Evolutionary conservation across 768 basidiomycete genomes (phyloP), one percentile per base, ranked within the genome.

Genomic region (Mycena capillaripes): DNA sequence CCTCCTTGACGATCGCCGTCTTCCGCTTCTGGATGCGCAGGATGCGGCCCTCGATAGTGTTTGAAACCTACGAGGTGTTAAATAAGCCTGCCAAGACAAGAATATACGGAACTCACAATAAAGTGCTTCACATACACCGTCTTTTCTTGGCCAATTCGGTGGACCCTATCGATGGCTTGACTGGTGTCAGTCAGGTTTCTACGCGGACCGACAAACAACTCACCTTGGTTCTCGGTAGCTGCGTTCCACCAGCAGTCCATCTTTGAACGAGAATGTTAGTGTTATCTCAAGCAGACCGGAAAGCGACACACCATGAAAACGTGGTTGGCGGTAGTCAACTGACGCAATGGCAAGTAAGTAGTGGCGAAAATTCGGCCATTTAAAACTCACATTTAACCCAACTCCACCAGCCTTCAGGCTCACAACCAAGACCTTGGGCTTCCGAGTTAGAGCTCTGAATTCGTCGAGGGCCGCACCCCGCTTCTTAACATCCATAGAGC

Each of bases 241-340:
- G 93, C 89, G 79, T 95, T 96, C 95, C 95, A 96, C 95, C 95
- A 95, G 75, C 94, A 96, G 77, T 95, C 95, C 94, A 96, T 96
- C 94, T 95, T 67, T 12, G 50, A 55, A 46, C 38, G 66, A n/a
- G n/a, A n/a, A n/a, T 60, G 76, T 52, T 72, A 66, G 69, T 65
- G 11, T 7, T 30, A 14, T 32, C 8, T 21, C 38, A 29, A 14
- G 55, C 23, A n/a, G 7, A 56, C 17, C 16, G n/a, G 36, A 21
- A 27, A 52, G n/a, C 16, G 4, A 77, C 85, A 70, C 74, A 93
- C 94, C 94, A 96, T 94, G 79, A 93, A 96, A 14, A 96, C 95
- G 81, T 95, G 87, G 77, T 96, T 95, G 9, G 95, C 95, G 16
- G 86, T 88, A 29, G 95, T 95, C 65, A 95, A 81, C 92, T 93